Evolutionary conservation across 345 rosid species (phyloP).

Genomic region (Combretum micranthum): DNA sequence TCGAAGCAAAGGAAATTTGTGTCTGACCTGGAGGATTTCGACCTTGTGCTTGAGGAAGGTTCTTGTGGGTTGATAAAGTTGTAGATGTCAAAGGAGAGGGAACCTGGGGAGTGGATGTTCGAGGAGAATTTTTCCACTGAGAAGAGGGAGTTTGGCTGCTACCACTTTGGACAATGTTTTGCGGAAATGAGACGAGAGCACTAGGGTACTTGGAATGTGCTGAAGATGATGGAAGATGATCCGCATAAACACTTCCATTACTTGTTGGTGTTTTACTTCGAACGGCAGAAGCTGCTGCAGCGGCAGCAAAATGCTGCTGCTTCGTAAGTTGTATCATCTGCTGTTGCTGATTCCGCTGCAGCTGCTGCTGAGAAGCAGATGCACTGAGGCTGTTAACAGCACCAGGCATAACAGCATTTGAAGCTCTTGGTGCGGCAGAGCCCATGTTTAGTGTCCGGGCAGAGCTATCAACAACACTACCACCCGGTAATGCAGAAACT

Average conservation of each 20-base stretch:
- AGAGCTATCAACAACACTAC: slow-evolving; percentile 71
- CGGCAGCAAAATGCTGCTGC: slow-evolving; percentile 51
- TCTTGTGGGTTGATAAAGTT: slow-evolving; percentile 43
- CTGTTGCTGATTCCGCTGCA: slow-evolving; percentile 9
- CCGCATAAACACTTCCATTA: slow-evolving; percentile 58
- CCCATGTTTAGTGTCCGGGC: slow-evolving; percentile 53
- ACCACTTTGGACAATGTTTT: slow-evolving; percentile 63
- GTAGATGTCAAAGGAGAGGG: slow-evolving; percentile 45
- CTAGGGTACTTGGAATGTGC: slow-evolving; percentile 53
- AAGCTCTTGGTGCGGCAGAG: slow-evolving; percentile 38
- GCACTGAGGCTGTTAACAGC: slow-evolving; percentile 20
- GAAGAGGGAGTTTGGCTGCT: slow-evolving; percentile 54
- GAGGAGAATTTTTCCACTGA: slow-evolving; percentile 79
- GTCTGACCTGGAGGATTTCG: slow-evolving; percentile 57
- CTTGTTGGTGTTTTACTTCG: slow-evolving; percentile 58
- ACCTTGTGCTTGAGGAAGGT: slow-evolving; percentile 59
- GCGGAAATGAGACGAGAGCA: slow-evolving; percentile 53
- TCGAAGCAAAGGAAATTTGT: slow-evolving; percentile 74
- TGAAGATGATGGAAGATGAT: slow-evolving; percentile 50
- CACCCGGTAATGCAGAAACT: slow-evolving; percentile 45
- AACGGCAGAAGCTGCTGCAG: slow-evolving; percentile 40
- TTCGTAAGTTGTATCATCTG: slow-evolving; percentile 64
- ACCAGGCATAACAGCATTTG: slow-evolving; percentile 40
- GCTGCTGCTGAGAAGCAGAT: slow-evolving; percentile 19
- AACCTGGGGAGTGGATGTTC: slow-evolving; percentile 46